These are phyloP conservation scores for Phytophthora ramorum DNA, from an alignment of 352 stramenopile species.

Conservation along the genomic window DNA sequence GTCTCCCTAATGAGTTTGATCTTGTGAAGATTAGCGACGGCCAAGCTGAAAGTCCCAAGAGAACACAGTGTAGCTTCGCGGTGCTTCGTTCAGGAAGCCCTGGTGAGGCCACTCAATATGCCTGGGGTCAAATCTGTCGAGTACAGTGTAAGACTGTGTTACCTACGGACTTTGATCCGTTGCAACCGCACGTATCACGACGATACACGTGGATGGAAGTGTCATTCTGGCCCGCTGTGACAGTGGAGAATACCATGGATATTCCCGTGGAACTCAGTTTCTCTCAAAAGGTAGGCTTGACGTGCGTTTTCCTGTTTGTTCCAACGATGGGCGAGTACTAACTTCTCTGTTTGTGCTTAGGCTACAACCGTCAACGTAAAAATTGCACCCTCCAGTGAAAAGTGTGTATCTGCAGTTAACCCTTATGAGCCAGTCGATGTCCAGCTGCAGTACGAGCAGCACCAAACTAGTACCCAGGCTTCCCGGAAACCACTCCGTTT, in stretches of 20 bases:
- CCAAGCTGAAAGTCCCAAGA: constrained; percentile 18
- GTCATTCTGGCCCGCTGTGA: constrained; percentile 53
- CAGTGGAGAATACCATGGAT: constrained; percentile 48
- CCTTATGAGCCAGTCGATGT: constrained; percentile 40
- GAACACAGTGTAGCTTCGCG: constrained; percentile 35
- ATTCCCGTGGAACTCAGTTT: constrained; percentile 39
- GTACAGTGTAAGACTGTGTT: constrained; percentile 47
- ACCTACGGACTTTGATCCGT: constrained; percentile 54
- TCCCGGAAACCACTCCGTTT: constrained; percentile 14
- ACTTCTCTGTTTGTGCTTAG: constrained; percentile 15
- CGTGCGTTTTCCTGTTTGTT: not conserved
- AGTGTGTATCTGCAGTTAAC: constrained; percentile 46
- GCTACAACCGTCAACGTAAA: constrained; percentile 24
- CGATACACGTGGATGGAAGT: constrained; percentile 65
- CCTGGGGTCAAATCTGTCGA: constrained; percentile 45
- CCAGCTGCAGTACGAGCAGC: constrained; percentile 23
- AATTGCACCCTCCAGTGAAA: constrained; percentile 23
- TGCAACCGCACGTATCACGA: constrained; percentile 45
- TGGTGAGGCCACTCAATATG: constrained; percentile 35
- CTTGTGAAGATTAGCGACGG: constrained; percentile 47
- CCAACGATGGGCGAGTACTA: not conserved
- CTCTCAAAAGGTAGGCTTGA: constrained; percentile 44
- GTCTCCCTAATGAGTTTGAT: constrained; percentile 55
- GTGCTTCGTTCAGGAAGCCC: constrained; percentile 16
- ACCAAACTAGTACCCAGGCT: not conserved